Base-by-base conservation (phyloP, 2,329 filamentous ascomycete species). In the Alternaria infectoria region DNA sequence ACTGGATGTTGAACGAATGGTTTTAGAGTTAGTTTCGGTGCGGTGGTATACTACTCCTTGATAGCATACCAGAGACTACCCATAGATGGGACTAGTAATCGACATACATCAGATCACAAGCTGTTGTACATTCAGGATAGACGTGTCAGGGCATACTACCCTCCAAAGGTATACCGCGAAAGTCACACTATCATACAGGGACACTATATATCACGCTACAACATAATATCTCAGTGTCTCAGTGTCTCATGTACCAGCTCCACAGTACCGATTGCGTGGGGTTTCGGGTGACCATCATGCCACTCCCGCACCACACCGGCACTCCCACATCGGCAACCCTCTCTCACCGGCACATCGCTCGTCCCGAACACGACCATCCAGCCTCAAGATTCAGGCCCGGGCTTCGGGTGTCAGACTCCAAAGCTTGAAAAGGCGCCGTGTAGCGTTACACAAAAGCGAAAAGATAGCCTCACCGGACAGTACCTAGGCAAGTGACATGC, bases 381-480 rank as follows among this genome's bases (percentile, higher is more conserved):
- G 19, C 49, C 30, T 25, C 36, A 40, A 40, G 2, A 40, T 5
- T 40, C 32, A n/a, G 32, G 32, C 2, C 0, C 36, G 32, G 32
- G 32, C 4, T 15, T 36, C 32, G 32, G 49, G 21, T 23, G 30
- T 52, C 30, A 30, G 19, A 52, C 49, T 6, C 2, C 12, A 54
- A 32, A 54, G 15, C 23, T 30, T 44, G 50, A 66, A 17, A 28
- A 36, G 30, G 8, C 26, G 28, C 17, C 21, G 54, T 56, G 54
- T 56, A 23, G 4, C 12, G 26, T 17, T 25, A 40, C 43, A 45
- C 52, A 21, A 19, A 26, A 30, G 57, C 49, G n/a, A 13, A 46
- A 59, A 58, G 62, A 36, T 46, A 67, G 66, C 66, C 63, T 72
- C 69, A 72, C 69, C 69, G 69, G 66, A 36, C n/a, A n/a, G n/a